A percentile compares a stretch with the other conserved stretches of the same genome.
phyloP scores from a whole-genome alignment of 73 alveolate genomes.

The Stentor roeselii region DNA sequence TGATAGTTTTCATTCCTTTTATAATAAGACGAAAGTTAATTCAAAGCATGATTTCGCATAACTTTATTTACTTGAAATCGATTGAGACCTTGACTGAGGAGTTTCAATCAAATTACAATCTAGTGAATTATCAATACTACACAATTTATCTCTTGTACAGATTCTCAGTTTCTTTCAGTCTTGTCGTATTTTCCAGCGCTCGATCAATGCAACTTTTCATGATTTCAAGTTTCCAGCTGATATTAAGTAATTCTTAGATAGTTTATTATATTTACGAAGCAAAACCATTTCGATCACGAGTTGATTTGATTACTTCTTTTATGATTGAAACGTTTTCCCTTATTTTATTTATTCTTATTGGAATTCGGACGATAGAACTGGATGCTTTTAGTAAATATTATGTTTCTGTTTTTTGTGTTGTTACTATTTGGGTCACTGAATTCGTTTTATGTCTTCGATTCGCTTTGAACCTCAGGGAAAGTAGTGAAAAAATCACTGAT shows the following conservation, averaged over 20 bases:
- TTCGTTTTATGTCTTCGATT: not conserved
- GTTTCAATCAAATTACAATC: not conserved
- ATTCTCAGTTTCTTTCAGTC: not conserved
- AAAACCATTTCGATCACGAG: not conserved
- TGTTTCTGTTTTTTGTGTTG: not conserved
- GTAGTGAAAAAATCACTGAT: no score
- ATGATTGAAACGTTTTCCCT: not conserved
- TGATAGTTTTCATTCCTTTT: not conserved
- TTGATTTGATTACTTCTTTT: not conserved
- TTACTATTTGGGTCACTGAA: not conserved
- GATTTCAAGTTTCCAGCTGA: not conserved
- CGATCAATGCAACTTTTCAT: not conserved
- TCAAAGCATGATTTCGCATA: not conserved
- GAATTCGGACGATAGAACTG: not conserved
- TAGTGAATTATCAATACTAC: not conserved
- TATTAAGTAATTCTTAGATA: not conserved
- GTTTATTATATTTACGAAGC: not conserved
- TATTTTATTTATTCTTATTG: not conserved
- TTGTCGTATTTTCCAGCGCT: not conserved
- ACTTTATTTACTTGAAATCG: no score
- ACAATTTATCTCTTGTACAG: not conserved
- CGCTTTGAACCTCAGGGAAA: no score
- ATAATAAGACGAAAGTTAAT: no score
- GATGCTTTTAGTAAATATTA: no score
- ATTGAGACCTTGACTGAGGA: not conserved